Evolutionary conservation across 2,329 filamentous ascomycete species (phyloP).

Genomic region (Talaromyces atroroseus): DNA sequence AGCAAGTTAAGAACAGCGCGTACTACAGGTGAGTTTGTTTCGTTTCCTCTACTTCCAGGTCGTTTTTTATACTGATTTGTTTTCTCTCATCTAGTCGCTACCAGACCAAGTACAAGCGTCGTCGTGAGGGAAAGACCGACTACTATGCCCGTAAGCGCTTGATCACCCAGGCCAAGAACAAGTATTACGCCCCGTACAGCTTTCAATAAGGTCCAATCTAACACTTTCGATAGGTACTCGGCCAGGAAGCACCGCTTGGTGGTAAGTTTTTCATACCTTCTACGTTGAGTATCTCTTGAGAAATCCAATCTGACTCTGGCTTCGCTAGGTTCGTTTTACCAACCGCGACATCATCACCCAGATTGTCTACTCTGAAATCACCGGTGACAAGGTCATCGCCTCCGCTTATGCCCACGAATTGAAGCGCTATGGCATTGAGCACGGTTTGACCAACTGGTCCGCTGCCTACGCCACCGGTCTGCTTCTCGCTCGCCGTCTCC

Average conservation of each 20-base stretch:
- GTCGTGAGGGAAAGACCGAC: constrained; percentile 95
- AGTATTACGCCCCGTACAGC: constrained; percentile 40
- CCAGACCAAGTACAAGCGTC: constrained; percentile 99
- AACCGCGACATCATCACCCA: constrained; percentile 99
- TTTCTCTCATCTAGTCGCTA: constrained; percentile 63
- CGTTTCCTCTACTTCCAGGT: background rate
- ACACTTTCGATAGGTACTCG: constrained; percentile 44
- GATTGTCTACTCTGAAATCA: constrained; percentile 94
- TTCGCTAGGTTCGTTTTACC: constrained; percentile 73
- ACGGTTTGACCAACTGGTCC: constrained; percentile 99
- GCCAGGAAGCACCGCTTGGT: constrained; percentile 99
- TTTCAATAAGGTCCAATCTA: too few relatives aligned
- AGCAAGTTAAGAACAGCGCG: constrained; percentile 93
- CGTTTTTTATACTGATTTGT: constrained; percentile 10
- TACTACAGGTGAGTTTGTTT: constrained; percentile 80
- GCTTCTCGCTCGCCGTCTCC: constrained; percentile 89
- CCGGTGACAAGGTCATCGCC: constrained; percentile 93
- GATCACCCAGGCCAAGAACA: constrained; percentile 99
- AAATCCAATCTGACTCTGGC: background rate
- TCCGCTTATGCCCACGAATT: constrained; percentile 96
- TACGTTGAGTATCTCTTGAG: background rate
- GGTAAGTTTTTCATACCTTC: constrained; percentile 29
- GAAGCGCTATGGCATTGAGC: constrained; percentile 91
- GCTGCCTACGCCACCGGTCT: constrained; percentile 96
- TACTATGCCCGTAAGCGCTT: constrained; percentile 99